Evolutionary conservation across 768 basidiomycete species (phyloP).

Genomic region (Tylopilus balloui): DNA sequence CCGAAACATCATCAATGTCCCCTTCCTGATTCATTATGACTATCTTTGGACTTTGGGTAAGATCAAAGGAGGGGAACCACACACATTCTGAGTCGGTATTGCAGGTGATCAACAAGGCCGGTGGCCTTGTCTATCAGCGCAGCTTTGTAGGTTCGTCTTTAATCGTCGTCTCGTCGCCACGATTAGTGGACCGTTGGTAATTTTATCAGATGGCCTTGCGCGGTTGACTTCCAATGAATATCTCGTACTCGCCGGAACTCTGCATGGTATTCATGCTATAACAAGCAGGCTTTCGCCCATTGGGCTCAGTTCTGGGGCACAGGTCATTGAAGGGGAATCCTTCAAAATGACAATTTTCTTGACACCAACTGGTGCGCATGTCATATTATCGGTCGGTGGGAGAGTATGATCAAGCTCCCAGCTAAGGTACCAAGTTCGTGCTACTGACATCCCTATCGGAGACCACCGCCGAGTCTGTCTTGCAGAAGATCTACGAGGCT

Average conservation of each 20-base stretch:
- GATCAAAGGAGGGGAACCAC: slow-evolving; percentile 13
- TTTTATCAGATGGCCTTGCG: slow-evolving; percentile 76
- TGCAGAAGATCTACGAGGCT: slow-evolving; percentile 87
- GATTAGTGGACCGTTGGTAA: not conserved
- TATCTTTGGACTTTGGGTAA: slow-evolving; percentile 79
- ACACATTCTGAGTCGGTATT: slow-evolving; percentile 7
- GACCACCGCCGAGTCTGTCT: slow-evolving; percentile 58
- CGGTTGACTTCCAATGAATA: slow-evolving; percentile 90
- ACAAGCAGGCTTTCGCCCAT: slow-evolving; percentile 86
- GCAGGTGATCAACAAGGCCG: slow-evolving; percentile 97
- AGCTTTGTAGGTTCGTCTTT: slow-evolving; percentile 73
- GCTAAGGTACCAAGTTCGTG: slow-evolving; percentile 90
- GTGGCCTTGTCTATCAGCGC: slow-evolving; percentile 90
- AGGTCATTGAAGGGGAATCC: slow-evolving; percentile 93
- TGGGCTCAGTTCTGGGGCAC: slow-evolving; percentile 78
- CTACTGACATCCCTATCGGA: slow-evolving; percentile 80
- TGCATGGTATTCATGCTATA: slow-evolving; percentile 99
- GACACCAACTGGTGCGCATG: slow-evolving; percentile 73
- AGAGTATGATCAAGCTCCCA: not conserved
- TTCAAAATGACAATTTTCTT: slow-evolving; percentile 93
- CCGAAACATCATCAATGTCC: not conserved
- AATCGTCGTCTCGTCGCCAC: not conserved
- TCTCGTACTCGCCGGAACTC: slow-evolving; percentile 90
- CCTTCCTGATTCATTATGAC: slow-evolving; percentile 46
- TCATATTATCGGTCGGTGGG: not conserved